phyloP scores from a whole-genome alignment of 768 basidiomycete species.

The Leccinum disarticulatum region DNA sequence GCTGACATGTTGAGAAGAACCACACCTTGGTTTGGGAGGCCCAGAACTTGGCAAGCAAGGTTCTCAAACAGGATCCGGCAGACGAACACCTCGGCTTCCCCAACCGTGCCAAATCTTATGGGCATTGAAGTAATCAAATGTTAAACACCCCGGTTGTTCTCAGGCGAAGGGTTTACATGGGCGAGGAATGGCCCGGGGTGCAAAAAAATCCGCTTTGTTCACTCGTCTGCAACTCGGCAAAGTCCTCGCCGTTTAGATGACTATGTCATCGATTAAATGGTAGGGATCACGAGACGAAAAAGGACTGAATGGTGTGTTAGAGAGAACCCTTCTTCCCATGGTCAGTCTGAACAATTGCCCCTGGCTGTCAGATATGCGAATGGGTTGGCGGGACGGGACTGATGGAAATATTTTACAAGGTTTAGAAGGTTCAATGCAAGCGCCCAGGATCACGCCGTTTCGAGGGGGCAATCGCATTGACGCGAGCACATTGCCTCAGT shows the following conservation, averaged over 20 bases:
- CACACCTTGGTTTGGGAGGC: constrained; percentile 12
- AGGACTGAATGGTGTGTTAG: neutral
- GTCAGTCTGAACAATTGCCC: neutral
- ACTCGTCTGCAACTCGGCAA: neutral
- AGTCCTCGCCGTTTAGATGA: neutral
- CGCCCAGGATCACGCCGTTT: constrained; percentile 1
- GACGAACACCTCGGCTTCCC: constrained; percentile 7
- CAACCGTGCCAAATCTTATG: constrained; percentile 4
- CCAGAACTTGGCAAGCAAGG: constrained; percentile 15
- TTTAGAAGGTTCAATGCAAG: neutral
- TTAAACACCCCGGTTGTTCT: constrained; percentile 3
- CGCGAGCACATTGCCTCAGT: neutral
- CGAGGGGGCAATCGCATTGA: neutral
- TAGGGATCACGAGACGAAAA: constrained; percentile 2
- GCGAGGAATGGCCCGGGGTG: neutral
- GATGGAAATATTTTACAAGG: neutral
- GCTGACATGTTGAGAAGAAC: constrained; percentile 14
- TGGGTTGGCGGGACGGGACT: neutral
- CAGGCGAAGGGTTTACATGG: neutral
- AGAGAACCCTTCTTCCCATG: constrained; percentile 2
- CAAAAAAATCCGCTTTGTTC: neutral
- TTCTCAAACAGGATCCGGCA: constrained; percentile 24
- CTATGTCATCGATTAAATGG: neutral
- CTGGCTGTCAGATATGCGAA: neutral
- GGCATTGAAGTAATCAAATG: constrained; percentile 8